Evolutionary conservation across 176 grass and related monocot genomes (phyloP).

Genomic region (Aegilops sharonensis): DNA sequence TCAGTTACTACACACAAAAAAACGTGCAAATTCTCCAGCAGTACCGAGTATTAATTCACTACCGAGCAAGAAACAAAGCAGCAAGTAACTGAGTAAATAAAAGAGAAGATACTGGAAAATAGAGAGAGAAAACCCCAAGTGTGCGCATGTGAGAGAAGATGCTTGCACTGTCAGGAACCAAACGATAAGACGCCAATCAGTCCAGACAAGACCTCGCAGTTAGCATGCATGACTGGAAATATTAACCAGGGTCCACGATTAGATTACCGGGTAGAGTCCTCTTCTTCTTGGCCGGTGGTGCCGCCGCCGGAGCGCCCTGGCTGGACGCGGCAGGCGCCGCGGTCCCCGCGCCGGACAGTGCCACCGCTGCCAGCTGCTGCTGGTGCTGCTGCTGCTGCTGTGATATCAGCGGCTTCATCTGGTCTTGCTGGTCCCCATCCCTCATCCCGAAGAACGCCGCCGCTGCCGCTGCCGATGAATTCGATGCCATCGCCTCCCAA

Average conservation of each 20-base stretch:
- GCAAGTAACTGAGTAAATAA: conserved; percentile 14
- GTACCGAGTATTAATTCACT: background rate
- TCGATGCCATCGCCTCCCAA: conserved; percentile 66
- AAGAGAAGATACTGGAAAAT: background rate
- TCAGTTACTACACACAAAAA: background rate
- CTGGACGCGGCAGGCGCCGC: conserved; percentile 16
- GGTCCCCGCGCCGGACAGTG: conserved; percentile 20
- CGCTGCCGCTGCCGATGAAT: conserved; percentile 62
- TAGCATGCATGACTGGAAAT: conserved; percentile 42
- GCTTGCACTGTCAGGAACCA: conserved; percentile 38
- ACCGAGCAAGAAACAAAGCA: conserved; percentile 17
- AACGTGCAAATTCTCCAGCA: conserved; percentile 17
- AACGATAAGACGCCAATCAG: conserved; percentile 50
- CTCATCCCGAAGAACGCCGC: conserved; percentile 84
- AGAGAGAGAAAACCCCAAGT: conserved; percentile 22
- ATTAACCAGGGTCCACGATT: conserved; percentile 41
- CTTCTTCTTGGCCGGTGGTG: conserved; percentile 85
- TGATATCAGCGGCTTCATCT: conserved; percentile 69
- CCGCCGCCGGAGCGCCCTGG: conserved; percentile 15
- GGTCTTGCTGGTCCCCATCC: conserved; percentile 82
- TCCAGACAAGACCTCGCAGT: conserved; percentile 40
- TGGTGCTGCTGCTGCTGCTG: conserved; percentile 15
- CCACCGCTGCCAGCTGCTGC: conserved; percentile 46
- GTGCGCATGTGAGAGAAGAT: conserved; percentile 45
- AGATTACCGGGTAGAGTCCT: conserved; percentile 80